phyloP scores from a whole-genome alignment of 2,329 filamentous ascomycete species.

The Calonectria hawksworthii region DNA sequence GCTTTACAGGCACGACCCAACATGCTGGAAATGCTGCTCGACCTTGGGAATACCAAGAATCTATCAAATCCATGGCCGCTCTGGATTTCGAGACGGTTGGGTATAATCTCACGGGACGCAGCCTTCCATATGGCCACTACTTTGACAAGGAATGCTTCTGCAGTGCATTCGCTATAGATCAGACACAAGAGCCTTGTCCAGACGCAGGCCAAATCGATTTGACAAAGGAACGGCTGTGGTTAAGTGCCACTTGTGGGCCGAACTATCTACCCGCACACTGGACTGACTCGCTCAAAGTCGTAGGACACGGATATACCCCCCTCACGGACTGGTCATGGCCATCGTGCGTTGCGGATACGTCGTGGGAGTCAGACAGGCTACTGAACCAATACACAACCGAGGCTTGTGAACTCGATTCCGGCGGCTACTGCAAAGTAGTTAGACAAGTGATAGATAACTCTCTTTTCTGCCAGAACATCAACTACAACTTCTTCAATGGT shows the following conservation, averaged over 20 bases:
- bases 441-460: background rate
- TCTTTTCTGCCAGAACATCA: conserved; percentile 2
- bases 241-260: conserved; percentile 30
- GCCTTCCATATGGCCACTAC: conserved; percentile 13
- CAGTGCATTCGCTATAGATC: background rate
- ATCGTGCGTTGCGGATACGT: background rate
- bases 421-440: conserved; percentile 1
- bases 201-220: background rate
- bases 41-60: conserved; percentile 31
- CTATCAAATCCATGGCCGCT: background rate
- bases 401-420: conserved; percentile 1
- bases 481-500: conserved; percentile 4
- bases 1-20: conserved; percentile 16
- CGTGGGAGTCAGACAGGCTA: background rate
- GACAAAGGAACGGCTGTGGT: conserved; percentile 22
- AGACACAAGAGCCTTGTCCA: conserved; percentile 22
- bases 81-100: conserved; percentile 30
- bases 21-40: conserved; percentile 29
- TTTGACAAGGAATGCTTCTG: conserved; percentile 37
- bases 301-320: conserved; percentile 1
- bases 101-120: conserved; percentile 9
- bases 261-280: background rate
- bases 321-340: conserved; percentile 11
- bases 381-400: background rate
- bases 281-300: background rate